Percentiles rank a stretch among this genome's conserved stretches.
phyloP scores from a whole-genome alignment of 352 stramenopile species.

The Globisporangium cederbergense region DNA sequence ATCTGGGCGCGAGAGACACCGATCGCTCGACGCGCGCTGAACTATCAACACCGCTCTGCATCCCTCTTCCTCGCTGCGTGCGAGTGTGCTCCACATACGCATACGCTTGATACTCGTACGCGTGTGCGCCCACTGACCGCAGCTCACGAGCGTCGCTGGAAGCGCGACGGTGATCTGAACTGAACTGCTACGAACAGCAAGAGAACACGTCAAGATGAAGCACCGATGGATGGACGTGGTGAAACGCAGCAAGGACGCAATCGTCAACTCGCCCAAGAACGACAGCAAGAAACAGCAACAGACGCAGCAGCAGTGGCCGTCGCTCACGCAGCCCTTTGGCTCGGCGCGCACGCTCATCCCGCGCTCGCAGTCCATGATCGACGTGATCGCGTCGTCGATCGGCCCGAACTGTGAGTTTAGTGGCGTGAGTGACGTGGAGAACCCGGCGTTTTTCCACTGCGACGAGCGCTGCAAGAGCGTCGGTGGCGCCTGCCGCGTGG shows the following conservation, averaged over 20 bases:
- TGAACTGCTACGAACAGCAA: not conserved
- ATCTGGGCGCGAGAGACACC: too few species aligned
- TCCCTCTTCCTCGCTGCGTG: not conserved
- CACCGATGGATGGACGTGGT: conserved; percentile 70
- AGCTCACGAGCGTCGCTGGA: not conserved
- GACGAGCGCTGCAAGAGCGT: conserved; percentile 53
- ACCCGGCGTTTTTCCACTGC: conserved; percentile 50
- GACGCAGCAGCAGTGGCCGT: conserved; percentile 16
- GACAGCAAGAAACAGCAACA: conserved; percentile 14
- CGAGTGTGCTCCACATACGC: not conserved
- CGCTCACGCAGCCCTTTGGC: conserved; percentile 21
- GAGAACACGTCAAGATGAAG: conserved; percentile 37
- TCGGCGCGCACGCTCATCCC: conserved; percentile 12
- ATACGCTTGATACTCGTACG: not conserved
- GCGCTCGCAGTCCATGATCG: conserved; percentile 18
- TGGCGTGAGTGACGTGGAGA: conserved; percentile 26
- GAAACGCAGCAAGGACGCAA: conserved; percentile 46
- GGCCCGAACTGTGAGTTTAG: not conserved
- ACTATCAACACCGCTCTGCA: too few species aligned
- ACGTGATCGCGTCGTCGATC: conserved; percentile 16
- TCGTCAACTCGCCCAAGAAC: conserved; percentile 26
- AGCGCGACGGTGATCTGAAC: not conserved
- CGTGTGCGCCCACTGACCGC: not conserved
- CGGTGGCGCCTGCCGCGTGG: conserved; percentile 50
- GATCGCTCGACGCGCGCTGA: too few species aligned